Conservation (phyloP, 371 early-diverging fungal species). For the Funneliformis caledonium region DNA sequence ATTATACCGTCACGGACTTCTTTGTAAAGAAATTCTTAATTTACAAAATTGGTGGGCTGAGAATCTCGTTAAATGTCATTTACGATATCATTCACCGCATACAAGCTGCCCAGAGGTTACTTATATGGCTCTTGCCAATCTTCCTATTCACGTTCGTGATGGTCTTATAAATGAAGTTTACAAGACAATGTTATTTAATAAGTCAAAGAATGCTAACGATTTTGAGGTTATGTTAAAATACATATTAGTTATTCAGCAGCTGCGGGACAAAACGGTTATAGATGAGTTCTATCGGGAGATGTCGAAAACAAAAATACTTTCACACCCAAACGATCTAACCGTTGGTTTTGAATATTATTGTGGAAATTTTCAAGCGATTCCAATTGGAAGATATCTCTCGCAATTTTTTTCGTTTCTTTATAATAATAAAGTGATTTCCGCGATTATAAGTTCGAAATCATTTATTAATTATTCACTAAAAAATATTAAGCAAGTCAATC, state of each 20-base stretch:
- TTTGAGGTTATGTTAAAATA: constrained; percentile 36
- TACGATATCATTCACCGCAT: too few species aligned
- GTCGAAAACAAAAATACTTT: not conserved
- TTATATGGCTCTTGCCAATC: not conserved
- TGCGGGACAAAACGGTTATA: not conserved
- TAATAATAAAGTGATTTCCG: not conserved
- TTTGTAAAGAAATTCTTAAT: not conserved
- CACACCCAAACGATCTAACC: not conserved
- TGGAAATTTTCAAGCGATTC: constrained; percentile 24
- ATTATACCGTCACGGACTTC: not conserved
- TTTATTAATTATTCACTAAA: constrained; percentile 19
- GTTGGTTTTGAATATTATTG: not conserved
- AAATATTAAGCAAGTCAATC: not conserved
- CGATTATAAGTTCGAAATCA: not conserved
- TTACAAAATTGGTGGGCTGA: constrained; percentile 21
- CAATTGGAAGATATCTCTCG: constrained; percentile 25
- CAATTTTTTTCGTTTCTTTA: not conserved
- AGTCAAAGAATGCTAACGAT: not conserved
- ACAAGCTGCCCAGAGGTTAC: not conserved
- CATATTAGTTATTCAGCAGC: constrained; percentile 29
- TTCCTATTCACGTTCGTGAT: constrained; percentile 2
- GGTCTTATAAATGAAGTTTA: not conserved
- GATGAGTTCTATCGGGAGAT: constrained; percentile 13
- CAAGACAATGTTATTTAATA: not conserved
- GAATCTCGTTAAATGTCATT: not conserved